Percentiles rank a stretch among this genome's conserved stretches.
These are phyloP conservation scores for Venturia asperata DNA, from an alignment of 2,329 filamentous ascomycete genomes.

Conservation along the genomic window DNA sequence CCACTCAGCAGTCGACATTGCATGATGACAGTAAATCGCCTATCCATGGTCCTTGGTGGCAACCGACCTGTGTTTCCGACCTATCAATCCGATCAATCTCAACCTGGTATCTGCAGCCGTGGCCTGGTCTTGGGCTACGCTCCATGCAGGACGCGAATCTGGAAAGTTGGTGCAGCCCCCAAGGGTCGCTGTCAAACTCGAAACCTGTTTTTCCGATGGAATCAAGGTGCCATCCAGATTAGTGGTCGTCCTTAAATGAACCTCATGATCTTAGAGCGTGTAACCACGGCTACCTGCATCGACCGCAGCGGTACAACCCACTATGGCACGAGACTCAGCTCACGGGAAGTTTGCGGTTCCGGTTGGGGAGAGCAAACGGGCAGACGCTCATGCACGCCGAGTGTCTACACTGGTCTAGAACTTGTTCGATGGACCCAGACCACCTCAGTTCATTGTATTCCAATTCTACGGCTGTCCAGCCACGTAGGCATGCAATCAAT, in stretches of 20 bases:
- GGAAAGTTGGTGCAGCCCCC: neutral
- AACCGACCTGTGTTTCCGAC: neutral
- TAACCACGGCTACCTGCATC: constrained; percentile 1
- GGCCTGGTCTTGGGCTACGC: neutral
- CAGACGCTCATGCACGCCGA: neutral
- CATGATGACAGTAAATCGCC: neutral
- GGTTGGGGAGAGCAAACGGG: neutral
- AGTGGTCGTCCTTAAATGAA: neutral
- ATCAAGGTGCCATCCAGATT: neutral
- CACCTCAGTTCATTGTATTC: neutral
- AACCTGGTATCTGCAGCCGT: neutral
- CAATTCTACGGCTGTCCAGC: neutral
- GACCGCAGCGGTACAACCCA: constrained; percentile 1
- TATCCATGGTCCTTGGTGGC: neutral
- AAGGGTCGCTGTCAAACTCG: neutral
- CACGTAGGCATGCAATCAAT: neutral
- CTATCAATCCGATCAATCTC: neutral
- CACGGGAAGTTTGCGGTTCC: neutral
- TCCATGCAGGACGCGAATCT: neutral
- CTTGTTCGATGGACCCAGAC: neutral
- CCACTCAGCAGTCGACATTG: neutral
- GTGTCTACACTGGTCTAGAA: neutral
- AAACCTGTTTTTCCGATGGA: neutral
- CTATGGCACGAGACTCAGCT: neutral
- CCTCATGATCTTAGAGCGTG: neutral